Evolutionary conservation across 257 asterid species (phyloP).

Genomic region (Solanum tarapatanum): DNA sequence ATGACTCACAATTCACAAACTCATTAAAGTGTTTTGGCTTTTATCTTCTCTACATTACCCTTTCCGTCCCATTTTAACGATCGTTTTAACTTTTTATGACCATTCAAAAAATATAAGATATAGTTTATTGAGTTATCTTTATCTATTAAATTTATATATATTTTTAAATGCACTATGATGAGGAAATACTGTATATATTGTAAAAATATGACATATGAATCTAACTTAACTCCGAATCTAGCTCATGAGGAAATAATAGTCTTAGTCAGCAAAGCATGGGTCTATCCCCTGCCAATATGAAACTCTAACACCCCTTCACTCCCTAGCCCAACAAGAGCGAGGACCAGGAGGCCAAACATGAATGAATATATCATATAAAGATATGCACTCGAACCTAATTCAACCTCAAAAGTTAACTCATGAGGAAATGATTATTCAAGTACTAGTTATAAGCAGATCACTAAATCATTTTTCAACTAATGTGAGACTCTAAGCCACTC

Average conservation of each 20-base stretch:
- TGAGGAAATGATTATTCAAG: too few relatives aligned
- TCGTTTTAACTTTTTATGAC: not conserved
- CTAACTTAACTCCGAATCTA: rapidly evolving
- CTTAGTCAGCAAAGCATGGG: too few relatives aligned
- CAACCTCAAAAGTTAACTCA: too few relatives aligned
- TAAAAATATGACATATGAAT: not conserved
- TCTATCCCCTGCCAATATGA: too few relatives aligned
- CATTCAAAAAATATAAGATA: not conserved
- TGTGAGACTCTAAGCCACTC: not conserved
- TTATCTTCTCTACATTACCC: not conserved
- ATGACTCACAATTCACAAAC: not conserved
- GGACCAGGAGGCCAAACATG: not conserved
- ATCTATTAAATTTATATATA: too few relatives aligned
- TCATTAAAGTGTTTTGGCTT: not conserved
- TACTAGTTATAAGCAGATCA: too few relatives aligned
- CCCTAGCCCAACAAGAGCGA: not conserved
- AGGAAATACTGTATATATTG: too few relatives aligned
- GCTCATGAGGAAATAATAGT: too few relatives aligned
- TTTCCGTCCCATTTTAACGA: not conserved
- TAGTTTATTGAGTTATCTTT: too few relatives aligned
- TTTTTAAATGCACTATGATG: too few relatives aligned
- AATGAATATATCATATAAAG: too few relatives aligned
- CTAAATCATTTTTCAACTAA: too few relatives aligned
- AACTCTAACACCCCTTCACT: not conserved
- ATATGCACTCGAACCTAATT: rapidly evolving